Evolutionary conservation across 2,329 filamentous ascomycete species (phyloP), one percentile per base, ranked within the genome.

Genomic region (Nigrospora osmanthi): DNA sequence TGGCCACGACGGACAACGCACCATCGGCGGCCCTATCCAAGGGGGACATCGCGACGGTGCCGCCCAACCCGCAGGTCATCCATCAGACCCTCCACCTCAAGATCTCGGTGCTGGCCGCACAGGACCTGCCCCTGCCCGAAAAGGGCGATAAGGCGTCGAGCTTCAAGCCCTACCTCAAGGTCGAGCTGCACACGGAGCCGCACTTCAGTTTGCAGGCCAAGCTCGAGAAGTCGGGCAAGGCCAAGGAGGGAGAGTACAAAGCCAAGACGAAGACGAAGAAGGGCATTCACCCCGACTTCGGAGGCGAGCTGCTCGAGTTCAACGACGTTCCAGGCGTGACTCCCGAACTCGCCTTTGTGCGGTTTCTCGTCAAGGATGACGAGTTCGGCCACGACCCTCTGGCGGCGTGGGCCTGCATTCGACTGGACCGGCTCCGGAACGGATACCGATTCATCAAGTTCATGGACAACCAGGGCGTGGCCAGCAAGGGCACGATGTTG

Each of bases 291-390:
- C 76, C 83, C 1, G 82, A 89, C 57, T 85, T 86, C 52, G 65
- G 61, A 35, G 71, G 70, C 2, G 75, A 85, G 58, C 67, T 64
- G 43, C 62, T 88, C 13, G 64, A 69, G 31, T 87, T 89, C 52
- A 65, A 70, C 16, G 63, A 62, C 0, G 66, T 80, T 30, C 61
- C 66, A 1, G 73, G 78, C 10, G 70, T 88, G 1, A 73, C 87
- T 10, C 79, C 85, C 43, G 78, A 85, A 57, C 69, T 90, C 49
- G 80, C 81, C 30, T 90, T 89, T 67, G 72, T 89, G 44, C 75
- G 85, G 56, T 87, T 97, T 71, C 89, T 94, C 55, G 74, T 97
- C 53, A 85, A 89, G 63, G 88, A 97, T 61, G 85, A 95, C 54
- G 85, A 91, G 63, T 78, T 90, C 52, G 81, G 83, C 4, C 76